Evolutionary conservation across 108 stramenopile species (phyloP).

Genomic region (Skeletonema potamos): DNA sequence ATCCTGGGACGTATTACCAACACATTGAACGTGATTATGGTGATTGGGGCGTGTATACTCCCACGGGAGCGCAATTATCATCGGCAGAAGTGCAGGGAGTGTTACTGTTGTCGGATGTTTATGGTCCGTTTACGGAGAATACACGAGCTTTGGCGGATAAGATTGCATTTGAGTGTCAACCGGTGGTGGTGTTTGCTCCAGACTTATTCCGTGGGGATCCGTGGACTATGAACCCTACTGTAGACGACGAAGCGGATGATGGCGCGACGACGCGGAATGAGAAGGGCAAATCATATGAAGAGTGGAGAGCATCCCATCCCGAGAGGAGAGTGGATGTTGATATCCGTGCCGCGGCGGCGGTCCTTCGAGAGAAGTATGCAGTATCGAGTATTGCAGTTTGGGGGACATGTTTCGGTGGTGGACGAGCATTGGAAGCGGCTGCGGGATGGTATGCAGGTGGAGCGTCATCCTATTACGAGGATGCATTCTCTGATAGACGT

Average conservation of each 20-base stretch:
- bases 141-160: constrained; percentile 78
- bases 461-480: constrained; percentile 35
- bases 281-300: constrained; percentile 67
- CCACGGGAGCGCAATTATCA: constrained; percentile 80
- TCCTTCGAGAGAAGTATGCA: constrained; percentile 72
- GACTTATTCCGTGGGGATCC: constrained; percentile 82
- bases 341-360: constrained; percentile 81
- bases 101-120: constrained; percentile 76
- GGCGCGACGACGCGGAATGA: constrained; percentile 27
- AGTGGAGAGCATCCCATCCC: constrained; percentile 72
- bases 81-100: constrained; percentile 83
- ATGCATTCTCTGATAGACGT: constrained; percentile 63
- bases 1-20: constrained; percentile 54
- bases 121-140: constrained; percentile 74
- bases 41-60: constrained; percentile 81
- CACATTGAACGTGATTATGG: constrained; percentile 72
- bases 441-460: constrained; percentile 65
- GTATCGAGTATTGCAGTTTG: constrained; percentile 77
- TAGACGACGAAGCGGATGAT: constrained; percentile 6
- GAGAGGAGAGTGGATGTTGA: constrained; percentile 79
- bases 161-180: constrained; percentile 92
- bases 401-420: constrained; percentile 87
- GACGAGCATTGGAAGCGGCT: constrained; percentile 80
- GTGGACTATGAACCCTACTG: constrained; percentile 50
- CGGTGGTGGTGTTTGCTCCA: constrained; percentile 82